Conservation (phyloP, 139 green algal genomes). For the Asterochloris erici region DNA sequence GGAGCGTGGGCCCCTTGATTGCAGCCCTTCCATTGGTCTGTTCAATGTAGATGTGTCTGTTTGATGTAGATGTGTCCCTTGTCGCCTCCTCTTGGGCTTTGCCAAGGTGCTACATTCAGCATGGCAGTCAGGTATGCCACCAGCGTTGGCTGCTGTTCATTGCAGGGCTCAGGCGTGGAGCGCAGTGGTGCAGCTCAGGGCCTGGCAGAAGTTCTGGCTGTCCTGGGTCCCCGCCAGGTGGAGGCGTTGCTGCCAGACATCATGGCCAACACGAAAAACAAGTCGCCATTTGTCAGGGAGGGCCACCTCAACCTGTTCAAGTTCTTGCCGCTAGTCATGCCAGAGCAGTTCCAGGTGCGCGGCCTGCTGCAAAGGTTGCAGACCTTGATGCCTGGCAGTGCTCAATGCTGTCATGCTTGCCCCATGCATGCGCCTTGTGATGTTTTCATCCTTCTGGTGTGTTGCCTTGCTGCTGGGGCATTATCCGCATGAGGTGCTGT, state of each 20-base stretch:
- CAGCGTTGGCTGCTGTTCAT: no score
- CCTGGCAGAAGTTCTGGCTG: conserved; percentile 86
- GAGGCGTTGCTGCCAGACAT: conserved; percentile 85
- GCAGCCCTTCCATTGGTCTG: no score
- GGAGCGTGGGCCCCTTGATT: no score
- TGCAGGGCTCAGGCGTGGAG: conserved; percentile 52
- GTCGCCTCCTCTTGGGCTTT: neutral
- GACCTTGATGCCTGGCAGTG: neutral
- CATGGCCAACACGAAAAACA: conserved; percentile 50
- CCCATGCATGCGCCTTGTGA: no score
- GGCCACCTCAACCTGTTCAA: conserved; percentile 89
- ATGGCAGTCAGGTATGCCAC: no score
- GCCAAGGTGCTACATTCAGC: neutral
- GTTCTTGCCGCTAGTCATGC: conserved; percentile 52
- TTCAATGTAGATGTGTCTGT: no score
- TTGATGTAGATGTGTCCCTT: neutral
- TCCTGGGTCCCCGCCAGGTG: conserved; percentile 71
- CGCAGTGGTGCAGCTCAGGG: conserved; percentile 69
- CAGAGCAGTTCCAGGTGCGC: conserved; percentile 37
- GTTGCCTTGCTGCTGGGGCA: no score
- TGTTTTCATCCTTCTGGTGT: no score
- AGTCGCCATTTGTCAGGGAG: conserved; percentile 68
- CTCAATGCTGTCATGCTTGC: neutral
- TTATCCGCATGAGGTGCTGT: no score
- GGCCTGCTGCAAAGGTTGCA: conserved; percentile 8